A percentile compares a stretch with the other conserved stretches of the same genome.
Conservation (phyloP, 352 stramenopile species). For the Pythium insidiosum region DNA sequence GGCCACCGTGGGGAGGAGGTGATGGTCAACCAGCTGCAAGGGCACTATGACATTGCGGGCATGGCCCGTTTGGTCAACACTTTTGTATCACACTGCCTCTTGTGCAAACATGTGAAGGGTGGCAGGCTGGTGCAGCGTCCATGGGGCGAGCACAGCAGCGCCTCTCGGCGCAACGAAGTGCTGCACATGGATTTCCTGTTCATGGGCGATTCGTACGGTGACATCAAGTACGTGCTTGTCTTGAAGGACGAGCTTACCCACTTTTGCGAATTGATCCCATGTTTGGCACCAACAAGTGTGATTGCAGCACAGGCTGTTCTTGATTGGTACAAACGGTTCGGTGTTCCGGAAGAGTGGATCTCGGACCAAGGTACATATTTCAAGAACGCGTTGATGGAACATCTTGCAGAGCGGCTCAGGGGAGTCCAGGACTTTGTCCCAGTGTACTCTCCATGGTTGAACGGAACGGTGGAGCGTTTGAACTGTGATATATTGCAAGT, state of each 20-base stretch:
- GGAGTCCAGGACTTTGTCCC: no score
- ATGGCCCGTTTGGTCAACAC: not conserved
- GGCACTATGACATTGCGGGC: not conserved
- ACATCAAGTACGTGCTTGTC: no score
- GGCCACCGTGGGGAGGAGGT: constrained; percentile 1
- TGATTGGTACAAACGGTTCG: constrained; percentile 13
- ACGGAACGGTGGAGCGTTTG: no score
- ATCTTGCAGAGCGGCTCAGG: no score
- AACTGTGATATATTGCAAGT: no score
- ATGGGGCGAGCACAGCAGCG: not conserved
- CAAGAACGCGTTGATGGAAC: no score
- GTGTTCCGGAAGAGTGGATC: constrained; percentile 7
- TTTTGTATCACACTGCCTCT: constrained; percentile 7
- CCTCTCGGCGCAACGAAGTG: constrained; percentile 1
- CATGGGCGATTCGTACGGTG: constrained; percentile 6
- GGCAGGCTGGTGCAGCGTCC: constrained; percentile 5
- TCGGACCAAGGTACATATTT: constrained; percentile 17
- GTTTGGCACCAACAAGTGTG: constrained; percentile 4
- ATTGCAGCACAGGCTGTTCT: constrained; percentile 3
- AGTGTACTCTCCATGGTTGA: no score
- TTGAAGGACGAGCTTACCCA: no score
- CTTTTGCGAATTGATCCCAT: constrained; percentile 10
- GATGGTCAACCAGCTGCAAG: not conserved
- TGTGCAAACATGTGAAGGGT: constrained; percentile 14
- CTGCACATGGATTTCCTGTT: constrained; percentile 5